A percentile compares a stretch with the other conserved stretches of the same genome.
Conservation (phyloP, 2,329 filamentous ascomycete species). For the Rhytidhysteron rufulum region DNA sequence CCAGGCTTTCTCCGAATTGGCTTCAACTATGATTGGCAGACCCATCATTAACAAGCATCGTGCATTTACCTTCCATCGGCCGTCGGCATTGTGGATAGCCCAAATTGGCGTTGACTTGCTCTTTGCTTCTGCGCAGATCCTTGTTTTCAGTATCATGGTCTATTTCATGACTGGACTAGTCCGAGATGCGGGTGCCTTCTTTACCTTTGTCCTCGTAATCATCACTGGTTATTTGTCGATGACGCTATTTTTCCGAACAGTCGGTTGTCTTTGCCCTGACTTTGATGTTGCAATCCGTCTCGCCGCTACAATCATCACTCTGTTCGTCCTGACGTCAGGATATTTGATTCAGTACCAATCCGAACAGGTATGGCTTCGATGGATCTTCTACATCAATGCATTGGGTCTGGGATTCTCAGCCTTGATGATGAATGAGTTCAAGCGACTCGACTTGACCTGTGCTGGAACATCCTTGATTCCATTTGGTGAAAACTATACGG, state of each 20-base stretch:
- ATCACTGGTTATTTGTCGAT: constrained; percentile 41
- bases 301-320: constrained; percentile 71
- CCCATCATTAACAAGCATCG: constrained; percentile 80
- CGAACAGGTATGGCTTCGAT: constrained; percentile 75
- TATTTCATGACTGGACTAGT: constrained; percentile 50
- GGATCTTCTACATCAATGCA: constrained; percentile 79
- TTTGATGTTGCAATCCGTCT: constrained; percentile 83
- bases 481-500: constrained; percentile 63
- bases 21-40: constrained; percentile 69
- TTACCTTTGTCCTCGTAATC: constrained; percentile 45
- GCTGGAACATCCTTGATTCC: constrained; percentile 66
- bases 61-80: constrained; percentile 77
- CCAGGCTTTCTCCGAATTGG: constrained; percentile 76
- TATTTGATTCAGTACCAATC: constrained; percentile 78
- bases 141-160: constrained; percentile 45
- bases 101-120: constrained; percentile 76
- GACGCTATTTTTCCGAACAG: constrained; percentile 44
- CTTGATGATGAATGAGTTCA: constrained; percentile 87
- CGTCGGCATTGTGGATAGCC: constrained; percentile 77
- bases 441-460: constrained; percentile 65
- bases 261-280: constrained; percentile 68
- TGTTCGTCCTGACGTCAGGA: constrained; percentile 77
- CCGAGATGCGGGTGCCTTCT: constrained; percentile 45
- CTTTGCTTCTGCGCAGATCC: constrained; percentile 66
- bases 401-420: constrained; percentile 72